Base-by-base conservation (phyloP, 306 rosid genomes). In the Fagus sylvatica region DNA sequence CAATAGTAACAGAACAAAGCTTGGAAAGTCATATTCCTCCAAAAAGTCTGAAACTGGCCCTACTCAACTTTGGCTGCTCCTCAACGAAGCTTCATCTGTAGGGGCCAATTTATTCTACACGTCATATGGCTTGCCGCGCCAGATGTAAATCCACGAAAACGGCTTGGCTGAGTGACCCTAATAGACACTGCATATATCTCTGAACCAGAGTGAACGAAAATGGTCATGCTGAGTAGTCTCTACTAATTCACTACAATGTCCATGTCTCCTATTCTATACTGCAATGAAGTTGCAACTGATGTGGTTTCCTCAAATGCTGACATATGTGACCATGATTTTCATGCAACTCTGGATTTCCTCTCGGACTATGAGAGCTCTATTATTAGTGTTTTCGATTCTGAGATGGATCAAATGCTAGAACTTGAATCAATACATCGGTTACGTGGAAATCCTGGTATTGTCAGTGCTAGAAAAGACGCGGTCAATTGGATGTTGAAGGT, bases 401-500 rank as follows among this genome's bases (percentile, higher is more conserved):
- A 86, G 46, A 56, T 39, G 33, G 78, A 86, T 79, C 90, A 81
- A 48, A 34, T 72, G 30, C 77, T 59, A 22, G 78, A 76, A 72
- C 78, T 74, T 39, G 73, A 75, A 6, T 37, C 66, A 15, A 36
- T 78, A 28, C 51, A 40, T 60, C 77, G 62, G 22, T 57, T 86
- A 57, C 66, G 53, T 36, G 41, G 51, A 41, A 73, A 46, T 53
- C 5, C 78, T 22, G 69, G 78, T 56, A 10, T 84, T 73, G 19
- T 56, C 41, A 53, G 65, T 39, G 82, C 87, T 68, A 59, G 87
- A 68, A 54, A 74, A 60, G 82, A 86, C 28, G 87, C 82, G 41
- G 74, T 86, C 69, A 75, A 72, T 8, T 86, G 90, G 90, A 83
- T 83, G 22, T 71, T 83, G 51, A 71, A 83, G 90, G 90, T 80